Evolutionary conservation across 371 early-diverging fungal genomes (phyloP).

Genomic region (Mortierella sp.): DNA sequence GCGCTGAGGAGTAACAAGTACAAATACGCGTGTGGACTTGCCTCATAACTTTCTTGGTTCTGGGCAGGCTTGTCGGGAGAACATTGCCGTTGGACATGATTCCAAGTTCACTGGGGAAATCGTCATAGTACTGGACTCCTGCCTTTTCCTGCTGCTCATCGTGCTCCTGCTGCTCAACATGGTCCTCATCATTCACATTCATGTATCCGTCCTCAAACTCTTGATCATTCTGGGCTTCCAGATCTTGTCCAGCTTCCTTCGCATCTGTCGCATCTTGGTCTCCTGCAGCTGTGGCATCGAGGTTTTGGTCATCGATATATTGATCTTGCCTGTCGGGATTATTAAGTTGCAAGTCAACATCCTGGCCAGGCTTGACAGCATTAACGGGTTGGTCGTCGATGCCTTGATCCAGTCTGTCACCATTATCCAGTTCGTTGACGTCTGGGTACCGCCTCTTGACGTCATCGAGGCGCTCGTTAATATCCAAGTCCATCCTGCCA

Average conservation of each 20-base stretch:
- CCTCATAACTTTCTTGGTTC: slow-evolving; percentile 28
- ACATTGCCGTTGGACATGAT: slow-evolving; percentile 53
- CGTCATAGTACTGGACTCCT: slow-evolving; percentile 39
- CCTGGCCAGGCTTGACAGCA: neutral
- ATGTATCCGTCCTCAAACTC: slow-evolving; percentile 42
- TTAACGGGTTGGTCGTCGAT: neutral
- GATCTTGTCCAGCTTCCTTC: neutral
- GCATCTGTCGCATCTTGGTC: neutral
- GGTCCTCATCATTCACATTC: slow-evolving; percentile 39
- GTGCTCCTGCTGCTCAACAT: slow-evolving; percentile 40
- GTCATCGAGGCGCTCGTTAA: neutral
- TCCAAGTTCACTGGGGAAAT: slow-evolving; percentile 52
- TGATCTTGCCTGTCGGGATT: neutral
- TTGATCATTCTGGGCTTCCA: slow-evolving; percentile 6
- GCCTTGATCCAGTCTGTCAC: neutral
- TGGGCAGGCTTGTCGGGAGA: slow-evolving; percentile 26
- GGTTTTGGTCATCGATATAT: neutral
- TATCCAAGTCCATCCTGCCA: neutral
- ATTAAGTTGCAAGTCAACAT: neutral
- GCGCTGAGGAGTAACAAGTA: too few relatives aligned
- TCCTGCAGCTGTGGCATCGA: neutral
- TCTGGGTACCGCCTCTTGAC: neutral
- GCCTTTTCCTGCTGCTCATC: slow-evolving; percentile 24
- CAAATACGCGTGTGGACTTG: neutral
- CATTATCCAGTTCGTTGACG: neutral